phyloP scores from a whole-genome alignment of 116 monocot genomes.

The Posidonia oceanica region DNA sequence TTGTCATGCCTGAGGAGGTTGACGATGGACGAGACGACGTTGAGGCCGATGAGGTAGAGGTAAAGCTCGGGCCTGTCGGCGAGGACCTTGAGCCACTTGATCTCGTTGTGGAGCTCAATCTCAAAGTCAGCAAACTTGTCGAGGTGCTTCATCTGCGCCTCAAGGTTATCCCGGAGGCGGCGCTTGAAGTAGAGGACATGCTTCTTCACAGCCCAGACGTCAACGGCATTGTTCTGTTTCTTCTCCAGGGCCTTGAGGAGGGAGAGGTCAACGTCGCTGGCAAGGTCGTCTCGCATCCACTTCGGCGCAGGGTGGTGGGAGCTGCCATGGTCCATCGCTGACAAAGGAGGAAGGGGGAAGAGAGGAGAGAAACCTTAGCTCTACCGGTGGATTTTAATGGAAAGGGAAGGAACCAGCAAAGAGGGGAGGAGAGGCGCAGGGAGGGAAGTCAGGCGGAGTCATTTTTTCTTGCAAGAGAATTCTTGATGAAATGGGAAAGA shows the following conservation, averaged over 20 bases:
- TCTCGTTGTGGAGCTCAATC: slow-evolving; percentile 10
- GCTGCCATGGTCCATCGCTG: slow-evolving; percentile 3
- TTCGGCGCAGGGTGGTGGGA: slow-evolving; percentile 7
- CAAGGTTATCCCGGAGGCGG: slow-evolving; percentile 86
- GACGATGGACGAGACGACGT: slow-evolving; percentile 54
- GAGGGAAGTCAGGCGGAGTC: too few relatives aligned
- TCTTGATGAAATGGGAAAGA: too few relatives aligned
- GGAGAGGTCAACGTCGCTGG: slow-evolving; percentile 19
- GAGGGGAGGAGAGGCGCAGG: too few relatives aligned
- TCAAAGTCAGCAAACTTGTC: slow-evolving; percentile 95
- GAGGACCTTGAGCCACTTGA: slow-evolving; percentile 33
- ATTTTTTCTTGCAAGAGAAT: too few relatives aligned
- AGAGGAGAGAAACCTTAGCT: neutral
- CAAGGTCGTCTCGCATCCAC: slow-evolving; percentile 33
- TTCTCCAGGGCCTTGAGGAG: slow-evolving; percentile 27
- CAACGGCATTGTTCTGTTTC: slow-evolving; percentile 36
- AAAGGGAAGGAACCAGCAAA: too few relatives aligned
- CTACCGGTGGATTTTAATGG: too few relatives aligned
- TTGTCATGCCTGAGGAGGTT: slow-evolving; percentile 75
- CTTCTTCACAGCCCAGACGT: slow-evolving; percentile 42
- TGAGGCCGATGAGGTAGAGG: slow-evolving; percentile 69
- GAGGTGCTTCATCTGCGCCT: slow-evolving; percentile 76
- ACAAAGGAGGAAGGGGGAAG: too few relatives aligned
- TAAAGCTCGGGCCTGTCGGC: slow-evolving; percentile 46
- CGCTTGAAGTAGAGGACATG: slow-evolving; percentile 46